phyloP scores from a whole-genome alignment of 306 rosid species.

The Crataegus laevigata region DNA sequence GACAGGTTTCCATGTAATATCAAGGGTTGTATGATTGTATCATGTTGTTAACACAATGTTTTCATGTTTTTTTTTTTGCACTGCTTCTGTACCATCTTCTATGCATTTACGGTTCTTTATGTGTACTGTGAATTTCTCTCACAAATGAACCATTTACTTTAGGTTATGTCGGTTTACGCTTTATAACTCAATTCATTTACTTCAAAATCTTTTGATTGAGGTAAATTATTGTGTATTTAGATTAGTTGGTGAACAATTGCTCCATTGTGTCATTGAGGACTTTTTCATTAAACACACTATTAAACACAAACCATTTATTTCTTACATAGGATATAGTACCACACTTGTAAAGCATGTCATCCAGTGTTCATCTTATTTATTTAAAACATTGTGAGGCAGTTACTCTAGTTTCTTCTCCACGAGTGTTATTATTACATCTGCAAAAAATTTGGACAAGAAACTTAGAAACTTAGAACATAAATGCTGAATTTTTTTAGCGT shows the following conservation, averaged over 20 bases:
- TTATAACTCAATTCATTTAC: neutral
- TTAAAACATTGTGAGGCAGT: too few relatives aligned
- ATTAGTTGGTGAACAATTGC: neutral
- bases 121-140: neutral
- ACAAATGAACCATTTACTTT: neutral
- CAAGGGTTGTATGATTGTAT: constrained; percentile 27
- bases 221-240: neutral
- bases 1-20: neutral
- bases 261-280: neutral
- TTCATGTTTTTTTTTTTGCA: neutral
- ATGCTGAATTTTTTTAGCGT: too few relatives aligned
- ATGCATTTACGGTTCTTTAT: neutral
- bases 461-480: too few relatives aligned
- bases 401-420: too few relatives aligned
- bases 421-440: too few relatives aligned
- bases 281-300: too few relatives aligned
- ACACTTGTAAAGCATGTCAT: too few relatives aligned
- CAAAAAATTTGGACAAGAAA: too few relatives aligned
- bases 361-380: too few relatives aligned
- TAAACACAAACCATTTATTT: too few relatives aligned
- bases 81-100: neutral
- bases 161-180: neutral
- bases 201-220: neutral
- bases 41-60: neutral
- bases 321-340: too few relatives aligned